A percentile compares a stretch with the other conserved stretches of the same genome.
Evolutionary conservation across 2,329 filamentous ascomycete genomes (phyloP).

Genomic region (Camillea tinctor): DNA sequence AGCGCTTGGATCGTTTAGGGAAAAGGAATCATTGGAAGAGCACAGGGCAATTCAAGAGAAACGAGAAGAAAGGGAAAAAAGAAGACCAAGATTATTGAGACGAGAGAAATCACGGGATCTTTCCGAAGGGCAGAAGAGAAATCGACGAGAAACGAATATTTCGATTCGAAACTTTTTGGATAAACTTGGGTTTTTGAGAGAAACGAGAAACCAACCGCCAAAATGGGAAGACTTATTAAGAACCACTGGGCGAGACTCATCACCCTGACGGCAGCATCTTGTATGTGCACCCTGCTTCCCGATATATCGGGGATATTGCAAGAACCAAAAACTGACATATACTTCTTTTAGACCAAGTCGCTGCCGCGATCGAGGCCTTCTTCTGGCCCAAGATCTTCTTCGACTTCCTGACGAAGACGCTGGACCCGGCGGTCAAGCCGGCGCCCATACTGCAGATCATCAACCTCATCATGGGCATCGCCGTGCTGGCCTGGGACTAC

Average conservation of each 20-base stretch:
- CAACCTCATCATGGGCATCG: constrained; percentile 79
- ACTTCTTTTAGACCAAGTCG: constrained; percentile 75
- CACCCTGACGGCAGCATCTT: constrained; percentile 73
- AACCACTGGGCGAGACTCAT: constrained; percentile 98
- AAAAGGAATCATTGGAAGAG: constrained; percentile 13
- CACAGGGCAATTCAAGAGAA: constrained; percentile 6
- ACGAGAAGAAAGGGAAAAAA: constrained; percentile 5
- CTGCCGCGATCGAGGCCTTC: constrained; percentile 79
- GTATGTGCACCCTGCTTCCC: constrained; percentile 34
- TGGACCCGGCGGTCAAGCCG: constrained; percentile 83
- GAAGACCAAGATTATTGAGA: constrained; percentile 16
- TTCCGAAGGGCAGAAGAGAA: constrained; percentile 16
- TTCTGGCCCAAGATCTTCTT: constrained; percentile 99
- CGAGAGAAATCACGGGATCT: constrained; percentile 11
- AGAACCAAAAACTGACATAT: constrained; percentile 25
- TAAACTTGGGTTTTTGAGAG: constrained; percentile 8
- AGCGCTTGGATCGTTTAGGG: constrained; percentile 20
- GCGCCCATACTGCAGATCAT: constrained; percentile 86
- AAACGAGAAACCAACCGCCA: constrained; percentile 26
- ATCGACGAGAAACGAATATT: constrained; percentile 12
- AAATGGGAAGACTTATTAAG: constrained; percentile 98
- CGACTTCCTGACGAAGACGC: constrained; percentile 90
- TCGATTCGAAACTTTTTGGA: background rate
- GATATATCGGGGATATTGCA: background rate
- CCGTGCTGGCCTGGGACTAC: constrained; percentile 87